phyloP scores from a whole-genome alignment of 768 basidiomycete genomes.

The Galerina sulciceps region DNA sequence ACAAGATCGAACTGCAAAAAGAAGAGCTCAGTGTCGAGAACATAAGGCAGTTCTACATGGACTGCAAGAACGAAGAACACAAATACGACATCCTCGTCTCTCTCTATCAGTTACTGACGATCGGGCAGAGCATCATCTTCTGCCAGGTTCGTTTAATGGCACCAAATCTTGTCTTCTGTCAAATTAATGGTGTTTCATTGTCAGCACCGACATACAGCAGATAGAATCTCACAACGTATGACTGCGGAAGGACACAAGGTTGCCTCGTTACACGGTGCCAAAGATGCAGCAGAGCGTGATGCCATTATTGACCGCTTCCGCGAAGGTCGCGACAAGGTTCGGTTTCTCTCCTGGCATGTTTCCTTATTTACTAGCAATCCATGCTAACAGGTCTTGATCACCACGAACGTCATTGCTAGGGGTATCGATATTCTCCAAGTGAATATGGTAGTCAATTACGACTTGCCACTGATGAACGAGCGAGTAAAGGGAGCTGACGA shows the following conservation, averaged over 20 bases:
- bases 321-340: conserved; percentile 92
- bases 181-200: neutral
- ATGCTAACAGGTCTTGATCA: conserved; percentile 70
- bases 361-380: neutral
- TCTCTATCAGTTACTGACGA: conserved; percentile 87
- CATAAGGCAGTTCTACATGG: conserved; percentile 98
- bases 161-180: neutral
- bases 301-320: conserved; percentile 93
- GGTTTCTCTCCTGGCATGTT: neutral
- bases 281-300: conserved; percentile 90
- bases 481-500: conserved; percentile 56
- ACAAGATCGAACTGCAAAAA: conserved; percentile 94
- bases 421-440: conserved; percentile 99
- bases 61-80: conserved; percentile 87
- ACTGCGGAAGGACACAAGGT: conserved; percentile 94
- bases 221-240: conserved; percentile 91
- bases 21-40: conserved; percentile 94
- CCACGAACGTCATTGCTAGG: conserved; percentile 97
- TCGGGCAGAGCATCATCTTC: conserved; percentile 99
- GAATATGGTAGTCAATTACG: conserved; percentile 99
- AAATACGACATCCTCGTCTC: conserved; percentile 96
- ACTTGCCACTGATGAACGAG: conserved; percentile 86
- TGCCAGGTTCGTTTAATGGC: conserved; percentile 67
- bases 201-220: conserved; percentile 90
- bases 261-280: conserved; percentile 93